These are phyloP conservation scores for Gomphus bonarii DNA, from an alignment of 1,284 basidiomycete species.

Conservation along the genomic window DNA sequence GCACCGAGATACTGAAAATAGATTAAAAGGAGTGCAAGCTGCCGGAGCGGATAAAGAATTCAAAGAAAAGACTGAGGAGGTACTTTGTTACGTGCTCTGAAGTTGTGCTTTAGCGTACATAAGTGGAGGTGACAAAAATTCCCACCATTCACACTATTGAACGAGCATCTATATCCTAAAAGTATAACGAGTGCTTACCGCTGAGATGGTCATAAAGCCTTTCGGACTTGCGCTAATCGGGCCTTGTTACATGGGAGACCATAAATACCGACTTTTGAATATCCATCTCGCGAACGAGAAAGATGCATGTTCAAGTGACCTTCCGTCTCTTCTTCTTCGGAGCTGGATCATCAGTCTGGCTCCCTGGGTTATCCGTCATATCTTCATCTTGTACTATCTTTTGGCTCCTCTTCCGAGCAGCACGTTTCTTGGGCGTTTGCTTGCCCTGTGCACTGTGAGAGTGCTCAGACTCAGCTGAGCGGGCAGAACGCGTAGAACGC, in stretches of 20 bases:
- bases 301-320: not conserved
- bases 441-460: not conserved
- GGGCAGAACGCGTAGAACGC: conserved; percentile 4
- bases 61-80: not conserved
- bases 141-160: not conserved
- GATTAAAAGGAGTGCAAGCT: not conserved
- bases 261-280: not conserved
- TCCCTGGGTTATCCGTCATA: not conserved
- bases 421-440: conserved; percentile 1
- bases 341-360: not conserved
- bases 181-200: not conserved
- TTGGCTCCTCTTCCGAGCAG: not conserved
- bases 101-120: not conserved
- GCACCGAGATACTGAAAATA: not conserved
- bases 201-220: not conserved
- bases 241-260: not conserved
- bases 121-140: not conserved
- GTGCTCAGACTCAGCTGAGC: not conserved
- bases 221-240: not conserved
- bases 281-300: not conserved
- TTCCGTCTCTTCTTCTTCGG: conserved; percentile 6
- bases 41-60: not conserved
- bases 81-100: not conserved
- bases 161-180: not conserved
- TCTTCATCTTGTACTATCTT: not conserved